Evolutionary conservation across 768 basidiomycete species (phyloP), one percentile per base, ranked within the genome.

Genomic region (Russula vinacea): DNA sequence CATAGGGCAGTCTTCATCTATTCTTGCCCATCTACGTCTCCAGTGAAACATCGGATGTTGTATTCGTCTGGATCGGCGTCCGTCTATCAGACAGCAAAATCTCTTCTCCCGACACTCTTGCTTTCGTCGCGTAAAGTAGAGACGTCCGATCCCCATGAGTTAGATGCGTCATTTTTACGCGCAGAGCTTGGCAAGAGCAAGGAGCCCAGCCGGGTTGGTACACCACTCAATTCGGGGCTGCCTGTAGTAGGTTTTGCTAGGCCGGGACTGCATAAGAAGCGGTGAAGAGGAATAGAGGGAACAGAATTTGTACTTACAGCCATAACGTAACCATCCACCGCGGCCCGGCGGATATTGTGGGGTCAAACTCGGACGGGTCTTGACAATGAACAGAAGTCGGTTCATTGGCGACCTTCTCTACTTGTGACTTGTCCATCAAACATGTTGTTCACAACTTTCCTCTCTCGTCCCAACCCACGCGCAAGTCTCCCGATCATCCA

Each of bases 41-140:
- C 90, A 1, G 81, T 97, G 76, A 92, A 92, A 71, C 79, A 87
- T 65, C 83, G 94, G 50, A 94, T 98, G 91, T 72, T 97, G 40
- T 96, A 95, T 75, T 92, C 93, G 0, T 86, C 88, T 2, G 86
- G 85, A 10, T 83, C 83, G 13, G 69, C 79, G 11, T 74, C 81
- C 22, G 79, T 88, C 8, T 87, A 83, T 70, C 78, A 80, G 56
- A 76, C 81, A 9, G 85, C 83, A 37, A 86, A 85, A 65, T 76
- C 74, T 5, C 71, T 87, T 2, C 78, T 84, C 65, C 75, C 75
- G 19, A 77, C 76, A 32, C 75, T 79, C 10, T 64, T 69, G 26
- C 65, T 86, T 14, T 78, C 80, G 3, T 69, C 82, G 19, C 81
- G 83, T 70, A 95, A 84, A 78, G 79, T 95, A 59, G 91, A 96